Evolutionary conservation across 1,139 yeast species (phyloP).

Genomic region (Meyerozyma carpophila): DNA sequence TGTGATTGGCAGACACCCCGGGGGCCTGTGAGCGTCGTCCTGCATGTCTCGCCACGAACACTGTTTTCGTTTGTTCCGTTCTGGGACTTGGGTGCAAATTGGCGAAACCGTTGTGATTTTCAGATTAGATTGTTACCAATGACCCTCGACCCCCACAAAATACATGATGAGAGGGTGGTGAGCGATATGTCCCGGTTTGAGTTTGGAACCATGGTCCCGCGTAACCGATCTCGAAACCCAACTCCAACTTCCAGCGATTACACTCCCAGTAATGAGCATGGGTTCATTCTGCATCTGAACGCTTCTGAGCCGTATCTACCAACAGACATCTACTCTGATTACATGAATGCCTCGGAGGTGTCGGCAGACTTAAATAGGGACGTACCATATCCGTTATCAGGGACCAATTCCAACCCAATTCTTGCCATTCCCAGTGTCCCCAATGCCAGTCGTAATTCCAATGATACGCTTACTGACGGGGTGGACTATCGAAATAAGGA

Average conservation of each 20-base stretch:
- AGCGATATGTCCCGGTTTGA: constrained; percentile 17
- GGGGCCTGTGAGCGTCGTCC: background rate
- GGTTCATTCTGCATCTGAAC: background rate
- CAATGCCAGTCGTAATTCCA: constrained; percentile 3
- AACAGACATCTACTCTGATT: constrained; percentile 6
- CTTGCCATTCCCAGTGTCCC: background rate
- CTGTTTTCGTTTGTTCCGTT: background rate
- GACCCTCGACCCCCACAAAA: constrained; percentile 3
- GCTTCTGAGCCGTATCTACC: constrained; percentile 4
- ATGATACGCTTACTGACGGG: background rate
- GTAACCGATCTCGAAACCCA: constrained; percentile 13
- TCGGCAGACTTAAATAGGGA: constrained; percentile 4
- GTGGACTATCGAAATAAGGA: constrained; percentile 6
- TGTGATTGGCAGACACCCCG: background rate
- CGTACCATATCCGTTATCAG: background rate
- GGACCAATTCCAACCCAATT: background rate
- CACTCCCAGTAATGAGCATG: constrained; percentile 2
- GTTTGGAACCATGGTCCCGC: constrained; percentile 7
- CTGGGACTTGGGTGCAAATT: background rate
- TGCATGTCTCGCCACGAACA: background rate
- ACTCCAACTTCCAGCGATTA: constrained; percentile 11
- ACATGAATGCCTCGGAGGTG: constrained; percentile 6
- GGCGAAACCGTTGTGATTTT: background rate
- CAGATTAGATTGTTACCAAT: background rate
- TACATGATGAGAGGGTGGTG: constrained; percentile 9